Evolutionary conservation across 2,329 filamentous ascomycete species (phyloP).

Genomic region (Chaetomiaceae sp.): DNA sequence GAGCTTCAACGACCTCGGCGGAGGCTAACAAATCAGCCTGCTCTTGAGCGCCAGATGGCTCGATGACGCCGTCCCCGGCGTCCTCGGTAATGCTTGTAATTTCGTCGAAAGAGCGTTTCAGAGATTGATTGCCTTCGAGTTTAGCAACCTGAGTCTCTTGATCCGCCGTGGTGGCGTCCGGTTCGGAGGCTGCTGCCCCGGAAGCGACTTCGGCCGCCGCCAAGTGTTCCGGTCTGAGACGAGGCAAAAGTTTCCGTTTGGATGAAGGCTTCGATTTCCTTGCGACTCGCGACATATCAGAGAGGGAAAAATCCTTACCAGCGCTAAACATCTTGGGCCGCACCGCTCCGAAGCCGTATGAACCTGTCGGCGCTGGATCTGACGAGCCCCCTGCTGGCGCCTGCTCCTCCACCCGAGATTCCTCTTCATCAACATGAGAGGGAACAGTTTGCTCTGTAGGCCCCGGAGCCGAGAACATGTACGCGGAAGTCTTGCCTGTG

Average conservation of each 20-base stretch:
- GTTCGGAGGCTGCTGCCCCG: background rate
- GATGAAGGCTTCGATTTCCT: constrained; percentile 12
- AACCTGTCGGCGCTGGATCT: background rate
- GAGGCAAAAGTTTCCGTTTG: constrained; percentile 19
- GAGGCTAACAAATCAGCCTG: background rate
- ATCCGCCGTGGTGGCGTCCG: background rate
- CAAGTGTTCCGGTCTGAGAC: constrained; percentile 7
- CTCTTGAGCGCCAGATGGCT: constrained; percentile 11
- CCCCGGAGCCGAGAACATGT: constrained; percentile 35
- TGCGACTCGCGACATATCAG: constrained; percentile 20
- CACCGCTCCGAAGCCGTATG: constrained; percentile 22
- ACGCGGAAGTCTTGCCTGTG: constrained; percentile 39
- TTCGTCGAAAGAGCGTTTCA: constrained; percentile 7
- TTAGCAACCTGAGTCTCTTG: background rate
- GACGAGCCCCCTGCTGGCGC: background rate
- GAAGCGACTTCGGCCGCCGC: constrained; percentile 4
- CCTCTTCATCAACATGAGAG: background rate
- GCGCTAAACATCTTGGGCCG: constrained; percentile 18
- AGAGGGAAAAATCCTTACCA: constrained; percentile 16
- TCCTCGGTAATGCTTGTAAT: background rate
- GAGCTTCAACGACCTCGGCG: background rate
- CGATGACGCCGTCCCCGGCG: background rate
- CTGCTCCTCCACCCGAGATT: background rate
- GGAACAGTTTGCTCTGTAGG: background rate
- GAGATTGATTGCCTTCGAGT: background rate